These are phyloP conservation scores for Penicillium flavigenum DNA, from an alignment of 495 filamentous ascomycete genomes.

Conservation along the genomic window DNA sequence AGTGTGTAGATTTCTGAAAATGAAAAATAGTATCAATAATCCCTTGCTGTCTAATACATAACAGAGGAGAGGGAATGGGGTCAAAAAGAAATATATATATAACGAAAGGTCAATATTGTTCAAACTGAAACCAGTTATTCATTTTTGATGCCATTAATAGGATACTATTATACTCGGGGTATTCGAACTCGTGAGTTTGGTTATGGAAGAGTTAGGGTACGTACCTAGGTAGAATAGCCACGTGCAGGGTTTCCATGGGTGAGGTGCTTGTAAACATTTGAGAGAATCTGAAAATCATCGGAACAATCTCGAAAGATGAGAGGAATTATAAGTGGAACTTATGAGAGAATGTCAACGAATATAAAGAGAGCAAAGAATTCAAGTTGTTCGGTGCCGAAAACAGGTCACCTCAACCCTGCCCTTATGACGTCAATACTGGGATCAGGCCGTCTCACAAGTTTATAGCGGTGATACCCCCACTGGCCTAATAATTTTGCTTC, in stretches of 20 bases:
- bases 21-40: background rate
- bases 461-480: background rate
- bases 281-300: background rate
- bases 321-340: background rate
- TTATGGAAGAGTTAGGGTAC: background rate
- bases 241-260: background rate
- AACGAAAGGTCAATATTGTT: background rate
- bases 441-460: background rate
- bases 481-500: background rate
- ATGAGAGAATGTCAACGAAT: background rate
- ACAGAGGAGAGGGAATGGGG: background rate
- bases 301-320: no score
- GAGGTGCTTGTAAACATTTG: background rate
- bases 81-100: background rate
- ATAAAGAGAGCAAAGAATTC: background rate
- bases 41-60: background rate
- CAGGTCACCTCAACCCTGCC: background rate
- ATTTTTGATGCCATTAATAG: background rate
- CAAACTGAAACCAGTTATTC: background rate
- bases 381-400: background rate
- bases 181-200: background rate
- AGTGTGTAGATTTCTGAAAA: background rate
- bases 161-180: background rate
- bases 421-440: constrained; percentile 7
- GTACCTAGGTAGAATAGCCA: background rate